Percentiles rank a stretch among this genome's conserved stretches.
phyloP scores from a whole-genome alignment of 1,284 basidiomycete species.

The Schizophyllum amplum region DNA sequence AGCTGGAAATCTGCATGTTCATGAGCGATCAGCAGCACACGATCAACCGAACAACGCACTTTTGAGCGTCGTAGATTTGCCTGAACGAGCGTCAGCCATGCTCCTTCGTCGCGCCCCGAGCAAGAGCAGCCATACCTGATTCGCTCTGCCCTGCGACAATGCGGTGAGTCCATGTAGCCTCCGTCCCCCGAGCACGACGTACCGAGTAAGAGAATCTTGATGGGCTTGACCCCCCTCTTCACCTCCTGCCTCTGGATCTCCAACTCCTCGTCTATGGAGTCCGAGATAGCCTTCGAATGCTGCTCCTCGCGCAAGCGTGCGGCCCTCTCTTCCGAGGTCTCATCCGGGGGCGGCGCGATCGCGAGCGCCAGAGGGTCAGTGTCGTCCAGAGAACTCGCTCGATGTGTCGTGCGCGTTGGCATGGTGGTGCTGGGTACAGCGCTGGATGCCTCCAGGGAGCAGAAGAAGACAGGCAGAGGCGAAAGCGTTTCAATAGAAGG shows the following conservation, averaged over 20 bases:
- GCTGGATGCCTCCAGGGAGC: background rate
- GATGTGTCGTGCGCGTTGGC: background rate
- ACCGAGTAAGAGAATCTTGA: conserved; percentile 69
- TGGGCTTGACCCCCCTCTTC: conserved; percentile 41
- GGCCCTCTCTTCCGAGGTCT: conserved; percentile 43
- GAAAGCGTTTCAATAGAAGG: background rate
- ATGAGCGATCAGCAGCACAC: background rate
- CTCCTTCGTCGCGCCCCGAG: background rate
- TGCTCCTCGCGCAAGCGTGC: conserved; percentile 44
- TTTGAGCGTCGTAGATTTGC: conserved; percentile 59
- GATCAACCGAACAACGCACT: conserved; percentile 27
- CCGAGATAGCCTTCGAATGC: conserved; percentile 54
- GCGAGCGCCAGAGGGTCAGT: conserved; percentile 46
- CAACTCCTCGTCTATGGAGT: conserved; percentile 63
- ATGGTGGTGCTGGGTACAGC: background rate
- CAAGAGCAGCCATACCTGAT: conserved; percentile 42
- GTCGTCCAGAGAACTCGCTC: conserved; percentile 10
- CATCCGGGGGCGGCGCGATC: conserved; percentile 49
- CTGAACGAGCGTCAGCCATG: conserved; percentile 22
- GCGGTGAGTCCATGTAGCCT: too few species aligned
- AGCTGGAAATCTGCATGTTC: conserved; percentile 54
- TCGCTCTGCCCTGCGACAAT: conserved; percentile 60
- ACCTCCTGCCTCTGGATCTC: conserved; percentile 45
- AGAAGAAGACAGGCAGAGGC: background rate
- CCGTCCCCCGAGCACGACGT: conserved; percentile 18